Evolutionary conservation across 2,329 filamentous ascomycete genomes (phyloP).

Genomic region (Immersiporthe knoxdaviesiana): DNA sequence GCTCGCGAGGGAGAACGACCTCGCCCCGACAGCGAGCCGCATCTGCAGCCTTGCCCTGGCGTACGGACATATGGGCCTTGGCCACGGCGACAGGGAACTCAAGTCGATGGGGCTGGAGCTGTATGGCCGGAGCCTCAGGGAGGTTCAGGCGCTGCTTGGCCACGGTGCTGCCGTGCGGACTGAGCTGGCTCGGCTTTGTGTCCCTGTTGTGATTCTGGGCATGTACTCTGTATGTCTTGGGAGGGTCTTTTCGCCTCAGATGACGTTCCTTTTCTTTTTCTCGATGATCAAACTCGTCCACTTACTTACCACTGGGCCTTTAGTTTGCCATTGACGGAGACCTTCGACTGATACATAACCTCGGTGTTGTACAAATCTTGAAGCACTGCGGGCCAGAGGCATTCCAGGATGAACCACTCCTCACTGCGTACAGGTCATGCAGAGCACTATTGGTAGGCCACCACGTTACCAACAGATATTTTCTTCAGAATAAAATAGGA

Average conservation of each 20-base stretch:
- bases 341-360: constrained; percentile 35
- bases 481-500: too few relatives aligned
- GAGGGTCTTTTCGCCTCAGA: background rate
- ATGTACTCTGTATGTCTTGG: constrained; percentile 29
- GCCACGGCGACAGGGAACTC: constrained; percentile 21
- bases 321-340: constrained; percentile 35
- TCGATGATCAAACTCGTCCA: too few relatives aligned
- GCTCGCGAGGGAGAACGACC: constrained; percentile 29
- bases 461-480: too few relatives aligned
- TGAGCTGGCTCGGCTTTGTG: constrained; percentile 25
- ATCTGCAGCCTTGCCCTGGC: constrained; percentile 31
- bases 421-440: constrained; percentile 35
- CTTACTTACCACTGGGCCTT: background rate
- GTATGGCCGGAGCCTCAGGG: constrained; percentile 24
- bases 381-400: constrained; percentile 34
- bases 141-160: constrained; percentile 28
- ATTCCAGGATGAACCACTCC: constrained; percentile 33
- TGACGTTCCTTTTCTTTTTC: background rate
- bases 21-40: constrained; percentile 29
- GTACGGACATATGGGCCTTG: constrained; percentile 29
- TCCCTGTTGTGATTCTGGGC: constrained; percentile 27
- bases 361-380: constrained; percentile 35
- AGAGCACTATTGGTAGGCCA: constrained; percentile 33
- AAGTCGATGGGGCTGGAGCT: constrained; percentile 29
- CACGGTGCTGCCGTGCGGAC: constrained; percentile 6